phyloP scores from a whole-genome alignment of 83 land plant genomes.

The Thuja plicata region DNA sequence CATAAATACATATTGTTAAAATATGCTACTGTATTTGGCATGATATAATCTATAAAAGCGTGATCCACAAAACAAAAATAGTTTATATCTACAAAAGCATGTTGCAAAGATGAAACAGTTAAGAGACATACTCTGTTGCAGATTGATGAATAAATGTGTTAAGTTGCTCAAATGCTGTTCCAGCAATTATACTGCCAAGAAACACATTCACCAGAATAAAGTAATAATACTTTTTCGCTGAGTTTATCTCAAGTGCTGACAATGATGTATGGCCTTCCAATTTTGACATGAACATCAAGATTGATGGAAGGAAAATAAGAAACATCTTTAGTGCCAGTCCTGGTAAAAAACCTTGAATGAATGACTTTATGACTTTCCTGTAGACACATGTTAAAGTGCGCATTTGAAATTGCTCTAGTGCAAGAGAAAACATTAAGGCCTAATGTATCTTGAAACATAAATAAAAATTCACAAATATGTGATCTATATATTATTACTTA shows the following conservation, averaged over 20 bases:
- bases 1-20: neutral
- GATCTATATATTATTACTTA: neutral
- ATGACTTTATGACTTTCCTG: slow-evolving; percentile 69
- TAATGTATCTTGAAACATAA: neutral
- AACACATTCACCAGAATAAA: slow-evolving; percentile 89
- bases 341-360: slow-evolving; percentile 91
- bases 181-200: slow-evolving; percentile 80
- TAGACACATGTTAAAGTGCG: neutral
- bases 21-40: neutral
- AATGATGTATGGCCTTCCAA: slow-evolving; percentile 67
- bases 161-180: slow-evolving; percentile 84
- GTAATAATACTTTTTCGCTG: slow-evolving; percentile 78
- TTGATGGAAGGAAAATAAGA: slow-evolving; percentile 76
- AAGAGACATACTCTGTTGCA: slow-evolving; percentile 51
- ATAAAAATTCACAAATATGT: neutral
- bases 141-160: slow-evolving; percentile 61
- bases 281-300: slow-evolving; percentile 88
- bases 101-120: neutral
- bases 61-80: neutral
- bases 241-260: slow-evolving; percentile 58
- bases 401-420: neutral
- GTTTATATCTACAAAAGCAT: neutral
- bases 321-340: slow-evolving; percentile 86
- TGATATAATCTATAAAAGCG: neutral
- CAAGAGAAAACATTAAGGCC: slow-evolving; percentile 5